A percentile compares a stretch with the other conserved stretches of the same genome.
phyloP scores from a whole-genome alignment of 345 rosid species.

The Turritis glabra region DNA sequence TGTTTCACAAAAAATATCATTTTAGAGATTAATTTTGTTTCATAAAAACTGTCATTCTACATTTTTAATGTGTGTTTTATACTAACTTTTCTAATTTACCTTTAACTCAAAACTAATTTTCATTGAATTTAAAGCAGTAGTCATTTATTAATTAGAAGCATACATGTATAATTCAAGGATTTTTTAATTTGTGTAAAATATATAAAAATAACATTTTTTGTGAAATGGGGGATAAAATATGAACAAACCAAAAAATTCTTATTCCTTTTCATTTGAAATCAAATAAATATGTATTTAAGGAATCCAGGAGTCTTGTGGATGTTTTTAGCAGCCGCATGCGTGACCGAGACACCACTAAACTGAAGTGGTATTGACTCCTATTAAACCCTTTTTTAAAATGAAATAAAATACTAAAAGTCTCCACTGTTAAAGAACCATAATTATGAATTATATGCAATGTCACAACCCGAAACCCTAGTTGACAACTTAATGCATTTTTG shows the following conservation, averaged over 20 bases:
- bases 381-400: not conserved
- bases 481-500: slow-evolving; percentile 3
- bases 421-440: slow-evolving; percentile 17
- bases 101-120: too few relatives aligned
- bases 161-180: too few relatives aligned
- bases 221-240: too few relatives aligned
- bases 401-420: slow-evolving; percentile 19
- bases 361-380: slow-evolving; percentile 11
- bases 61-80: too few relatives aligned
- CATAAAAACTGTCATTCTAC: too few relatives aligned
- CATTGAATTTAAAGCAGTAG: too few relatives aligned
- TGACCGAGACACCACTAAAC: slow-evolving; percentile 37
- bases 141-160: too few relatives aligned
- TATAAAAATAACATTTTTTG: too few relatives aligned
- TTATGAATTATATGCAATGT: slow-evolving; percentile 4
- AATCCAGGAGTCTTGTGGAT: slow-evolving; percentile 10
- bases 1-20: too few relatives aligned
- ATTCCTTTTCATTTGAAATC: not conserved
- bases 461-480: slow-evolving; percentile 19
- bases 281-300: slow-evolving; percentile 4
- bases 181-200: too few relatives aligned
- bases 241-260: not conserved
- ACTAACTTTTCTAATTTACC: too few relatives aligned
- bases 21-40: too few relatives aligned
- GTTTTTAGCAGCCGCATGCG: slow-evolving; percentile 32